Evolutionary conservation across 2,329 filamentous ascomycete genomes (phyloP).

Genomic region (Pseudogymnoascus sp.): DNA sequence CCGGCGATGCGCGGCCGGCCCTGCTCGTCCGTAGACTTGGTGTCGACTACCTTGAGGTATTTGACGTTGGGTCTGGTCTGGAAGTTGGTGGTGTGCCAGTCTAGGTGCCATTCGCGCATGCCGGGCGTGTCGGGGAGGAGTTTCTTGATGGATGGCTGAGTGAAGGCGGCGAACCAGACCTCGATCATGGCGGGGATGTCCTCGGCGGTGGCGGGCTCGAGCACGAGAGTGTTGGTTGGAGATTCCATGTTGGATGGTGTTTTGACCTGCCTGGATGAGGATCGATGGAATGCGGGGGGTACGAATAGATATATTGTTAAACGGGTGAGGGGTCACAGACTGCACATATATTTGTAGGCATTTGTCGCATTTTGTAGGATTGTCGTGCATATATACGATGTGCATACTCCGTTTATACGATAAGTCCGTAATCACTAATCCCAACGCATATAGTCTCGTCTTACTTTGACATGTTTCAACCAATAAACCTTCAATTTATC

Average conservation of each 20-base stretch:
- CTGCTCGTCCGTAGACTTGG: neutral
- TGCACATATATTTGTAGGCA: neutral
- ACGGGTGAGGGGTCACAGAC: neutral
- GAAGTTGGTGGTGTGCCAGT: neutral
- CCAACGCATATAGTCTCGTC: neutral
- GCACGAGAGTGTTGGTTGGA: neutral
- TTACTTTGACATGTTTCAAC: neutral
- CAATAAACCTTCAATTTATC: slow-evolving; percentile 1
- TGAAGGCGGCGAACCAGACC: neutral
- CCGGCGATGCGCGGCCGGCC: neutral
- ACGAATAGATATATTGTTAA: neutral
- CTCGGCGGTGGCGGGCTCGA: neutral
- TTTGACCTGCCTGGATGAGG: neutral
- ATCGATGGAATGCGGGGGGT: neutral
- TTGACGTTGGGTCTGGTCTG: neutral
- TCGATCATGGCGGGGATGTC: neutral
- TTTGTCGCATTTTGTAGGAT: neutral
- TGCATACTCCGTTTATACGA: neutral
- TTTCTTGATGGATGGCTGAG: neutral
- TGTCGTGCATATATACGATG: neutral
- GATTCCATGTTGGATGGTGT: neutral
- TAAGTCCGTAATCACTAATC: neutral
- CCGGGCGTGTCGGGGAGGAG: neutral
- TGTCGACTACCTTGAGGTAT: neutral
- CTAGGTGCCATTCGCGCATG: neutral